A percentile compares a stretch with the other conserved stretches of the same genome.
phyloP scores from a whole-genome alignment of 352 stramenopile genomes.

The Chloridella minuta region DNA sequence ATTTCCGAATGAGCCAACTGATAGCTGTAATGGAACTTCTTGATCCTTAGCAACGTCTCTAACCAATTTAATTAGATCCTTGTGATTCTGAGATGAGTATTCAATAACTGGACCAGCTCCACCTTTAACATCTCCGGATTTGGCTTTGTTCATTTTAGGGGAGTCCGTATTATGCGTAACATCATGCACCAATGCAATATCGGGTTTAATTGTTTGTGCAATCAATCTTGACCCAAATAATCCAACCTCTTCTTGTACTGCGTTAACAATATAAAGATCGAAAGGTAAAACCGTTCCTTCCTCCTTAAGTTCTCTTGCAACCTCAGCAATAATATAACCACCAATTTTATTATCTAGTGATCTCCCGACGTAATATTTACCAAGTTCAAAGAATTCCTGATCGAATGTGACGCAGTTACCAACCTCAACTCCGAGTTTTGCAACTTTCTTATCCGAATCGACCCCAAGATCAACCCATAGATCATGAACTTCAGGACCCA shows the following conservation, averaged over 20 bases:
- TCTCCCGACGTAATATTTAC: background rate
- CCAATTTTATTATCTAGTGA: background rate
- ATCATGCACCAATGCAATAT: slow-evolving; percentile 3
- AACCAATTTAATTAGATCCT: too few species aligned
- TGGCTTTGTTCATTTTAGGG: background rate
- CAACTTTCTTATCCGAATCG: background rate
- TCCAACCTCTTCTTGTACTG: background rate
- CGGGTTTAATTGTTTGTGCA: background rate
- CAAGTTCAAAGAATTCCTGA: background rate
- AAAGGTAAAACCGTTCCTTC: background rate
- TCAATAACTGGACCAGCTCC: too few species aligned
- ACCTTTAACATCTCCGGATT: too few species aligned
- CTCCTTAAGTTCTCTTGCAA: background rate
- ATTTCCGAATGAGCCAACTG: too few species aligned
- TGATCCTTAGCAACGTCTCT: too few species aligned
- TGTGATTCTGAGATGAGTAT: too few species aligned
- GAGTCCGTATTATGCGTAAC: background rate
- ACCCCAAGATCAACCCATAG: too few species aligned
- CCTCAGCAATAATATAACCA: slow-evolving; percentile 7
- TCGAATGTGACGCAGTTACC: background rate
- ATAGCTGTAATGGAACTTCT: too few species aligned
- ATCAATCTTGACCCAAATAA: background rate
- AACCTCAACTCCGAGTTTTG: slow-evolving; percentile 2
- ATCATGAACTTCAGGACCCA: too few species aligned
- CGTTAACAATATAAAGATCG: background rate